phyloP scores from a whole-genome alignment of 2,329 filamentous ascomycete genomes.

The Microdochium trichocladiopsis region DNA sequence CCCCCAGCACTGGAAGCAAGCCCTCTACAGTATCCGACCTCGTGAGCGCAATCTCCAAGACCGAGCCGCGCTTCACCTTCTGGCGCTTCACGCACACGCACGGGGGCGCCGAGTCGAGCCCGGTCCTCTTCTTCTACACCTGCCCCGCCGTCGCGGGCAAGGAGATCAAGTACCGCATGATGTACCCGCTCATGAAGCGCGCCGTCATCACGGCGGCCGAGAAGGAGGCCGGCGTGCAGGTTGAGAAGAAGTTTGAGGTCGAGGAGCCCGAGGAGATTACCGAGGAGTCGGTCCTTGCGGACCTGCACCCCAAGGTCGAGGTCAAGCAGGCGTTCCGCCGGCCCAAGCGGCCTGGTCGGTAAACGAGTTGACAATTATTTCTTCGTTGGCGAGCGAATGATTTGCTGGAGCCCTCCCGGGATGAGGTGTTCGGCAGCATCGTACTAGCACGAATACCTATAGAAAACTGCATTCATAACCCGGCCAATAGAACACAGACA shows the following conservation, averaged over 20 bases:
- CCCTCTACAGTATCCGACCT: constrained; percentile 53
- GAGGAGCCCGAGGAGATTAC: constrained; percentile 65
- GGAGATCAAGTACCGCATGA: constrained; percentile 75
- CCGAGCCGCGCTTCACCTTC: constrained; percentile 72
- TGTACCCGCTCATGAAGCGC: constrained; percentile 68
- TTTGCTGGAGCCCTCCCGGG: background rate
- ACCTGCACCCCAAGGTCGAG: constrained; percentile 62
- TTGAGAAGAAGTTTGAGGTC: constrained; percentile 66
- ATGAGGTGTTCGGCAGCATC: too few relatives aligned
- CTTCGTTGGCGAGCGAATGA: background rate
- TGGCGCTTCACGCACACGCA: constrained; percentile 60
- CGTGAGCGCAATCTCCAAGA: constrained; percentile 50
- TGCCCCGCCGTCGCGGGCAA: constrained; percentile 62
- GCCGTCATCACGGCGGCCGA: constrained; percentile 61
- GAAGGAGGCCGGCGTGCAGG: constrained; percentile 53
- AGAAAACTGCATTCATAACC: too few relatives aligned
- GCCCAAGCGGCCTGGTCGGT: constrained; percentile 72
- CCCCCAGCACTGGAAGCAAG: constrained; percentile 38
- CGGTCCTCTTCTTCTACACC: constrained; percentile 76
- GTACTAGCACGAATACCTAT: too few relatives aligned
- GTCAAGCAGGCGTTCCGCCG: constrained; percentile 64
- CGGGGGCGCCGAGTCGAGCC: constrained; percentile 41
- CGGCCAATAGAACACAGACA: background rate
- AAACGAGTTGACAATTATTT: background rate
- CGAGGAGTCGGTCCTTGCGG: constrained; percentile 55